Conservation (phyloP, 2,329 filamentous ascomycete species). For the Ceratocystis eucalypticola region DNA sequence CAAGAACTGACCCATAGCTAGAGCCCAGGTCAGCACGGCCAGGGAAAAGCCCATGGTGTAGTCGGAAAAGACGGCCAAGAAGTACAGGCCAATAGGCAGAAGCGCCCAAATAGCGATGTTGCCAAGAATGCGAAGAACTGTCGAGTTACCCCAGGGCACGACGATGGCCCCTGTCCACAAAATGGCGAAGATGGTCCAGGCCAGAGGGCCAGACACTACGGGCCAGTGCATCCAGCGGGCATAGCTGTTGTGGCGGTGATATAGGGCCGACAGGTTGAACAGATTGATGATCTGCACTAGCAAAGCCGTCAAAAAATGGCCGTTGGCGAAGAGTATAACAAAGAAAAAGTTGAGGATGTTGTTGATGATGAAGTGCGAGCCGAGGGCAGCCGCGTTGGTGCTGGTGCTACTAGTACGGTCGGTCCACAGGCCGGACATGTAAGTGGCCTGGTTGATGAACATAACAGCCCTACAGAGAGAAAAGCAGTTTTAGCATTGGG, state of each 20-base stretch:
- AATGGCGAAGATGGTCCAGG: conserved; percentile 71
- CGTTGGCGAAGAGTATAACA: conserved; percentile 68
- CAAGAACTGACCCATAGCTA: conserved; percentile 66
- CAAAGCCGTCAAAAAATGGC: conserved; percentile 62
- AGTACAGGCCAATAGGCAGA: conserved; percentile 61
- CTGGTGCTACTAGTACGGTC: conserved; percentile 37
- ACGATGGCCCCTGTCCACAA: conserved; percentile 84
- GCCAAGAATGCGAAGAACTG: conserved; percentile 64
- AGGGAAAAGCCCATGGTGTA: conserved; percentile 70
- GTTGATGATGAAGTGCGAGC: conserved; percentile 71
- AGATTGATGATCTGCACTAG: conserved; percentile 68
- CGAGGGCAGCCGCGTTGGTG: conserved; percentile 60
- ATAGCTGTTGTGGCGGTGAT: conserved; percentile 64
- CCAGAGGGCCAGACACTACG: conserved; percentile 62
- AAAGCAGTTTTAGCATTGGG: background rate
- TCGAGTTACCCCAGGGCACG: conserved; percentile 50
- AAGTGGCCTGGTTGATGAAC: conserved; percentile 61
- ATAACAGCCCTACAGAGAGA: conserved; percentile 47
- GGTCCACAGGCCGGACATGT: conserved; percentile 64
- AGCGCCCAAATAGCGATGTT: conserved; percentile 84
- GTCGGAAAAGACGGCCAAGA: conserved; percentile 59
- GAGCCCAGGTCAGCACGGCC: conserved; percentile 56
- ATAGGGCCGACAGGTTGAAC: conserved; percentile 62
- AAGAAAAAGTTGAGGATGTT: conserved; percentile 74
- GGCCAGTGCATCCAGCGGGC: conserved; percentile 59